phyloP scores from a whole-genome alignment of 78 protist genomes.

The Blattamonas nauphoetae region DNA sequence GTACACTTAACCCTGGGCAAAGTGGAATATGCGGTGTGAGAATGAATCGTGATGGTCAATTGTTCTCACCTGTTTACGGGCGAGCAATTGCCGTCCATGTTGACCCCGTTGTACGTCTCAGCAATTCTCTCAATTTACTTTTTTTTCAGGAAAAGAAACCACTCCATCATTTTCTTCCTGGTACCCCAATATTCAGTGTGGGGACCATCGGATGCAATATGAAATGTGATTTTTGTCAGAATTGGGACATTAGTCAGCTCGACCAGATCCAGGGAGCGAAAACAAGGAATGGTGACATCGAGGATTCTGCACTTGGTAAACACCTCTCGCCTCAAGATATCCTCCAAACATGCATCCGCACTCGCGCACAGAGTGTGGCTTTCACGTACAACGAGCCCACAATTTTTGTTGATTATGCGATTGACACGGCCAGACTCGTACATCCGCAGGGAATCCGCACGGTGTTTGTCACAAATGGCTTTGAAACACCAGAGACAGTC shows the following conservation, averaged over 20 bases:
- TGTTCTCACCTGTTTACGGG: not conserved
- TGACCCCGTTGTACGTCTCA: constrained; percentile 21
- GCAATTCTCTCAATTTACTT: not conserved
- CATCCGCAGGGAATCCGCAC: constrained; percentile 14
- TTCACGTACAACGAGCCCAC: constrained; percentile 52
- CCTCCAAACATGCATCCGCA: not conserved
- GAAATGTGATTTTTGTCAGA: constrained; percentile 41
- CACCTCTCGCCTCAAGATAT: not conserved
- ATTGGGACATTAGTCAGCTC: not conserved
- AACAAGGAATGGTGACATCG: not conserved
- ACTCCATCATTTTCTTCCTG: constrained; percentile 38
- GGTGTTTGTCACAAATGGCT: constrained; percentile 46
- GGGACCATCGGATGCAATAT: constrained; percentile 44
- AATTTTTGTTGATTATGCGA: constrained; percentile 43
- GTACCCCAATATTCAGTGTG: constrained; percentile 2
- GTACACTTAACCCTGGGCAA: not conserved
- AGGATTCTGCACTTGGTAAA: not conserved
- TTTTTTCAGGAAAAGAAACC: constrained; percentile 41
- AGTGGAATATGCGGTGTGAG: constrained; percentile 22
- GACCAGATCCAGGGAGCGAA: not conserved
- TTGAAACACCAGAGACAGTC: constrained; percentile 3
- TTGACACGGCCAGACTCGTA: constrained; percentile 21
- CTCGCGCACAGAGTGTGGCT: constrained; percentile 14
- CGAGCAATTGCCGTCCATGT: not conserved
- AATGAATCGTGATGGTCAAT: not conserved